A percentile compares a stretch with the other conserved stretches of the same genome.
phyloP scores from a whole-genome alignment of 2,329 filamentous ascomycete species.

The Pseudogymnoascus pannorum region DNA sequence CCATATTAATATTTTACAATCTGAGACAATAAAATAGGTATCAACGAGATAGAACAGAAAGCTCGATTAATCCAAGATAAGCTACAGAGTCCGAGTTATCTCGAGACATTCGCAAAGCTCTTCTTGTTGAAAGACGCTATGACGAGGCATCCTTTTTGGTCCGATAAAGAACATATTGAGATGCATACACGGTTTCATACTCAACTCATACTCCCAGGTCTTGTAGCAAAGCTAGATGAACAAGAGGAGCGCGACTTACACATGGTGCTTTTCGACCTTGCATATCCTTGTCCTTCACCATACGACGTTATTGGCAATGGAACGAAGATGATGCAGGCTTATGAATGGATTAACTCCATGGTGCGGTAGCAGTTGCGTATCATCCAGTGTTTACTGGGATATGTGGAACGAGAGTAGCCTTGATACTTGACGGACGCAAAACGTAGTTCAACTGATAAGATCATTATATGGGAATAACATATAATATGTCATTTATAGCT shows the following conservation, averaged over 20 bases:
- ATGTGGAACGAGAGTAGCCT: not conserved
- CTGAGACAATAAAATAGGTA: slow-evolving; percentile 13
- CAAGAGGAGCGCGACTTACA: slow-evolving; percentile 11
- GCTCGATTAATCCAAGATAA: slow-evolving; percentile 11
- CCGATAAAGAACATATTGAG: slow-evolving; percentile 13
- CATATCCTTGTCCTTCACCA: slow-evolving; percentile 13
- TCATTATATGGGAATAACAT: not conserved
- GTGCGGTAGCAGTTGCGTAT: not conserved
- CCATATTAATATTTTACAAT: slow-evolving; percentile 1
- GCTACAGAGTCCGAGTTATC: not conserved
- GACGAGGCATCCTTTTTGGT: slow-evolving; percentile 10
- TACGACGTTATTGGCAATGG: not conserved
- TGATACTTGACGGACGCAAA: not conserved
- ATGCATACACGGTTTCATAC: slow-evolving; percentile 11
- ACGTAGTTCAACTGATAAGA: not conserved
- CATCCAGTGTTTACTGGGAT: not conserved
- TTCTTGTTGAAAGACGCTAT: slow-evolving; percentile 7
- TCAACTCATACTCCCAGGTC: slow-evolving; percentile 9
- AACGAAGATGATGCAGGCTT: not conserved
- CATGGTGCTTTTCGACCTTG: slow-evolving; percentile 14
- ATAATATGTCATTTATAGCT: not conserved
- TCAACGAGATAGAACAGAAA: slow-evolving; percentile 14
- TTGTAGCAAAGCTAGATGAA: slow-evolving; percentile 10
- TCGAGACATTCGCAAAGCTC: not conserved
- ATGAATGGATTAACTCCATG: not conserved